Evolutionary conservation across 192 early-diverging fungal species (phyloP).

Genomic region (Backusella parvicylindrica): DNA sequence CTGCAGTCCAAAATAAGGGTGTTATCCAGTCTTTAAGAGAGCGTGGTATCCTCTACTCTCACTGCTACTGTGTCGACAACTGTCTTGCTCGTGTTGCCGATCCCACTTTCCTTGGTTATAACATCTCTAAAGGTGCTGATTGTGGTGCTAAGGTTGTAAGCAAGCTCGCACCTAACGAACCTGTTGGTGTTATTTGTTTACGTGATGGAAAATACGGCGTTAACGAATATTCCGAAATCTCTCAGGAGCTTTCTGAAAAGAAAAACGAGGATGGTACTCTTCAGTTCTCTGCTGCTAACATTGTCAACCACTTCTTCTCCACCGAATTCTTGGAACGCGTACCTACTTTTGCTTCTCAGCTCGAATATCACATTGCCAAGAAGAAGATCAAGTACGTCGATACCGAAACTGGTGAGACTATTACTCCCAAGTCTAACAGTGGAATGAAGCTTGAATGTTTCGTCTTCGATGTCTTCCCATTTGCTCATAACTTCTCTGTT

Average conservation of each 20-base stretch:
- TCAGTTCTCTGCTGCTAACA: constrained; percentile 90
- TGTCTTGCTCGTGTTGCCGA: constrained; percentile 95
- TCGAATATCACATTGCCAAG: constrained; percentile 96
- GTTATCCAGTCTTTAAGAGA: constrained; percentile 75
- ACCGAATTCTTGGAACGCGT: constrained; percentile 85
- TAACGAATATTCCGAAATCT: constrained; percentile 97
- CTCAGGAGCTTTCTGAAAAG: constrained; percentile 62
- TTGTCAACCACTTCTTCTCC: constrained; percentile 98
- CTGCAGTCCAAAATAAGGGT: constrained; percentile 81
- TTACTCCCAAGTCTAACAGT: constrained; percentile 77
- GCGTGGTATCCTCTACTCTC: constrained; percentile 84
- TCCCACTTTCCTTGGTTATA: constrained; percentile 95
- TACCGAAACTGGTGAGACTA: constrained; percentile 62
- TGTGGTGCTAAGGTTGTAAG: constrained; percentile 95
- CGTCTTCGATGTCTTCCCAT: constrained; percentile 99
- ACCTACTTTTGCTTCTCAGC: constrained; percentile 73
- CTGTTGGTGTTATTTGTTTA: constrained; percentile 93
- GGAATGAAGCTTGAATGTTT: constrained; percentile 99
- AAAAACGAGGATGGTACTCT: constrained; percentile 70
- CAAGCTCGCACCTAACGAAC: constrained; percentile 82
- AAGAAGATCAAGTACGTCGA: constrained; percentile 98
- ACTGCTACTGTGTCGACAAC: constrained; percentile 98
- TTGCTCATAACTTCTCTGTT: constrained; percentile 82
- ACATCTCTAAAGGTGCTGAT: constrained; percentile 81
- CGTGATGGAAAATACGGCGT: constrained; percentile 81